Percentiles rank a stretch among this genome's conserved stretches.
Conservation (phyloP, 108 stramenopile genomes). For the Nitzschia sp. region DNA sequence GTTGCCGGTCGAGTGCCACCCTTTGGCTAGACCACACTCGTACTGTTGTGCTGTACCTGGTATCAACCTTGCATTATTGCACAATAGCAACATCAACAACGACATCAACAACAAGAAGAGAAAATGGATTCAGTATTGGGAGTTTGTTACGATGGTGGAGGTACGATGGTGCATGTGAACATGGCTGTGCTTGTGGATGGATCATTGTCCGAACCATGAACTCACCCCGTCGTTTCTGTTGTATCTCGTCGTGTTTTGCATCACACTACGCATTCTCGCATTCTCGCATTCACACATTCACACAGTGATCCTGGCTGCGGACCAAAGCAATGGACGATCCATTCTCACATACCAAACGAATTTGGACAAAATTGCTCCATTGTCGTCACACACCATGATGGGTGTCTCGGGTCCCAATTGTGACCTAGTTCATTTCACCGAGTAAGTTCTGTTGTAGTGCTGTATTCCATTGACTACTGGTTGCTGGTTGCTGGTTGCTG, state of each 20-base stretch:
- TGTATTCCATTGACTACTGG: too few species aligned
- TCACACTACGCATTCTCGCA: background rate
- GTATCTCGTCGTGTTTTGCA: too few species aligned
- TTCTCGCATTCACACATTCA: too few species aligned
- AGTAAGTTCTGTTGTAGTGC: constrained; percentile 42
- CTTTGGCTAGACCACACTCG: too few species aligned
- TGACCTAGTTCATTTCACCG: constrained; percentile 87
- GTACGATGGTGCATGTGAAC: constrained; percentile 40
- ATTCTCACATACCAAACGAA: constrained; percentile 87
- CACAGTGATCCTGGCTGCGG: constrained; percentile 81
- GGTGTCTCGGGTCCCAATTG: constrained; percentile 87
- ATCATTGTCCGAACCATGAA: too few species aligned
- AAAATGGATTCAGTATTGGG: constrained; percentile 85
- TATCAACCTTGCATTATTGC: too few species aligned
- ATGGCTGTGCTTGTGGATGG: background rate
- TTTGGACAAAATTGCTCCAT: constrained; percentile 77
- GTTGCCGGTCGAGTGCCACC: too few species aligned
- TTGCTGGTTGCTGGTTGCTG: background rate
- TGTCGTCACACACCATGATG: constrained; percentile 81
- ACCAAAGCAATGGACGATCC: constrained; percentile 86
- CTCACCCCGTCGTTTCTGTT: too few species aligned
- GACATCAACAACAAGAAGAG: too few species aligned
- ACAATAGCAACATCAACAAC: too few species aligned
- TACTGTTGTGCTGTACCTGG: too few species aligned
- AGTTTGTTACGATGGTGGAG: constrained; percentile 81